These are phyloP conservation scores for Angomonas deanei DNA, from an alignment of 208 protist species.

Conservation along the genomic window DNA sequence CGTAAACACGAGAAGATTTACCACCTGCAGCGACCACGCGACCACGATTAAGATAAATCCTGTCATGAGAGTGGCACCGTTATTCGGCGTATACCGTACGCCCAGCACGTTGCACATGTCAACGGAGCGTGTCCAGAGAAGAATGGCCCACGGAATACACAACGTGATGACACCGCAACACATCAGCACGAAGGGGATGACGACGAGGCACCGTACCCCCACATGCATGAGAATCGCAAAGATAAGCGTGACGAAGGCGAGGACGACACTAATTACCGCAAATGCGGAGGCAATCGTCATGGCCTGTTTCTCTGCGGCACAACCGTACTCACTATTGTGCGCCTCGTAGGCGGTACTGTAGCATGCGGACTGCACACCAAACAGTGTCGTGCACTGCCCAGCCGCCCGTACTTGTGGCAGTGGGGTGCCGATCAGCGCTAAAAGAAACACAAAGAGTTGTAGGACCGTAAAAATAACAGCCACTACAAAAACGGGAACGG, in stretches of 20 bases:
- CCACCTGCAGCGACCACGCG: not conserved
- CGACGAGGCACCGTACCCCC: not conserved
- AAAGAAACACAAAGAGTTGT: too few relatives aligned
- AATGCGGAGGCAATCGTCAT: not conserved
- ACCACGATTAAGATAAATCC: not conserved
- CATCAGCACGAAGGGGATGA: not conserved
- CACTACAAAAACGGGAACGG: too few relatives aligned
- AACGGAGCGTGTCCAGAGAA: not conserved
- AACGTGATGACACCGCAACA: not conserved
- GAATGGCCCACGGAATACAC: not conserved
- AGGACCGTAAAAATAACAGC: too few relatives aligned
- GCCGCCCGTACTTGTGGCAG: not conserved
- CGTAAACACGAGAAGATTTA: not conserved
- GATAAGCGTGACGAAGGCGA: not conserved
- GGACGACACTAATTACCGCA: not conserved
- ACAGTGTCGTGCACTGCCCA: not conserved
- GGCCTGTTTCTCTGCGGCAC: not conserved
- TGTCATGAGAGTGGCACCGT: too few relatives aligned
- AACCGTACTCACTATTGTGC: not conserved
- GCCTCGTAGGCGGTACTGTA: not conserved
- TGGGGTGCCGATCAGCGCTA: too few relatives aligned
- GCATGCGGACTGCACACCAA: not conserved
- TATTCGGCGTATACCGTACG: too few relatives aligned
- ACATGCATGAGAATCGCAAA: not conserved
- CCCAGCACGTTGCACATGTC: not conserved